Evolutionary conservation across 2,329 filamentous ascomycete genomes (phyloP), one percentile per base, ranked within the genome.

Genomic region (Colletotrichum navitas): DNA sequence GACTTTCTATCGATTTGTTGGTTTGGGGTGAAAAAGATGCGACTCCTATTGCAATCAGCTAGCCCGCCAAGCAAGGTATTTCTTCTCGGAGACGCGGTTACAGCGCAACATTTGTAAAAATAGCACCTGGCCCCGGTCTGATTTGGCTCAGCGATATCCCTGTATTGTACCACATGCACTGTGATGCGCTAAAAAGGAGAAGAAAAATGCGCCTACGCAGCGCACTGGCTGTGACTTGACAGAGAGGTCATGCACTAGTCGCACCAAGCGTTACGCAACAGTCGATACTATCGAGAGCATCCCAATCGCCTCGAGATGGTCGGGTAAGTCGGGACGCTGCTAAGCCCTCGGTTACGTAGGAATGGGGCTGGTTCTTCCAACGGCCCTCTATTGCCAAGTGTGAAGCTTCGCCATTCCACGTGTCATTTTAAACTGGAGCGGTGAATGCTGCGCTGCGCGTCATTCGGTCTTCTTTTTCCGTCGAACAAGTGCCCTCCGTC

Each of bases 361-460:
- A 7, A 67, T 51, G 68, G 68, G 68, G 49, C 68, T 51, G n/a
- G 16, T n/a, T 12, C 24, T 41, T 18, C 49, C 36, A 11, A 68
- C 26, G 52, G 18, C 58, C 29, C 32, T 60, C 43, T 36, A 12
- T 41, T 41, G 69, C 69, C 69, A 72, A 72, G 69, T 63, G 54
- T 69, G 39, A 63, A 63, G 65, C 69, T 69, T 72, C 60, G 59
- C 69, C 65, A 54, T 68, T 63, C 65, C 65, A 72, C 69, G 69
- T 69, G 69, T 72, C 69, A 60, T 68, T 59, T 68, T 64, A 64
- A 72, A 16, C n/a, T 72, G 69, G 69, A 72, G 69, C 69, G 32
- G 65, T 68, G 34, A 63, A 68, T 26, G 49, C 59, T 43, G 59
- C 36, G 32, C 29, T n/a, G 14, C 45, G 59, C 69, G 65, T 72